Evolutionary conservation across 2,329 filamentous ascomycete genomes (phyloP), one percentile per base, ranked within the genome.

Genomic region (Alternaria postmessia): DNA sequence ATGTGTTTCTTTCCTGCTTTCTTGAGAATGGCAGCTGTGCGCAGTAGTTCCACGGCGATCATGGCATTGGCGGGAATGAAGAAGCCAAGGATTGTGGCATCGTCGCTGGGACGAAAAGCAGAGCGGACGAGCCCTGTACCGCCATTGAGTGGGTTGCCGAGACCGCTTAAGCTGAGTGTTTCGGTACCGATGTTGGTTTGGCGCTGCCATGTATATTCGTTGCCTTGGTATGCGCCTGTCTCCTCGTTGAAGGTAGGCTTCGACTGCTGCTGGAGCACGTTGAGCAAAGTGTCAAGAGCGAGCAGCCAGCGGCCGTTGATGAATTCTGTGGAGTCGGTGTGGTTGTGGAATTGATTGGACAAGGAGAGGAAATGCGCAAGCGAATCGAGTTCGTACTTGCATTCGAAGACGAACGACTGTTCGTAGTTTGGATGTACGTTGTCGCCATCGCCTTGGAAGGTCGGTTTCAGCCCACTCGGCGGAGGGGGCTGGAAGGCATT

Each of bases 361-460:
- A 99, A 81, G 0, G 91, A 88, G 6, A 99, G 85, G 77, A 99
- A 99, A 74, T 96, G 90, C 0, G 94, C 95, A 0, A 99, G 84
- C 8, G 94, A 97, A 80, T 99, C 95, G 22, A 99, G 88, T 81
- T 99, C 95, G 79, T 98, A 99, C 80, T 99, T 99, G 87, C 95
- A 99, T 80, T 99, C 95, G 67, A 97, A 99, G 4, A 99, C 95
- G 49, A 89, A 87, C 0, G 85, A 87, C 0, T 90, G 90, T 73
- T 98, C 93, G 75, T 96, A 98, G 0, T 85, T 84, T 0, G 95
- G 95, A 70, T 97, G 93, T 0, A 99, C 95, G 8, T 76, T 80
- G 73, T 99, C 95, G 20, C 90, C 86, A 75, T 97, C 92, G 3
- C 92, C 92, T 72, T 94, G 97, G 69, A 87, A 85, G 16, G 89